Evolutionary conservation across 805 yeast genomes (phyloP), one percentile per base, ranked within the genome.

Genomic region (Cyberlindnera maritima): DNA sequence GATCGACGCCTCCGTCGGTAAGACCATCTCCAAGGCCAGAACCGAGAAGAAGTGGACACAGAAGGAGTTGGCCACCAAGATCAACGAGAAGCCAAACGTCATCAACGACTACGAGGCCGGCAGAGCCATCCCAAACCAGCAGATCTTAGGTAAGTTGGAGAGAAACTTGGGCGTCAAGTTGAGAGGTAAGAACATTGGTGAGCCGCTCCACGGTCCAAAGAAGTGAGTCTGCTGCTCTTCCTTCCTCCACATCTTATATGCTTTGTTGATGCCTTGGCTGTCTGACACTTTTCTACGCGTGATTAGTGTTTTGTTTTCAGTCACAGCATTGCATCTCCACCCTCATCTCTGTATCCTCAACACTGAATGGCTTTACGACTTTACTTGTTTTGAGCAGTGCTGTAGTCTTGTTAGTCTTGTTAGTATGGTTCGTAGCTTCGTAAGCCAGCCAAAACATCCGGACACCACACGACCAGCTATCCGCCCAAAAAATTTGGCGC

Each of bases 21-120:
- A 85, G 65, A 85, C 92, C 46, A 90, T 94, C 57, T 77, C 82
- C 43, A 76, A 82, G 65, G 96, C 86, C 32, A 83, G 99, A 74
- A 83, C 81, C 61, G 97, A 88, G 49, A 89, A 90, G 76, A 80
- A 81, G 62, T 66, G 91, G 65, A 85, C 97, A 10, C 99, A 94
- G 70, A 94, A 94, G 77, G 99, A 94, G 60, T 78, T 94, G 61
- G 99, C 99, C 60, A 89, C 96, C 47, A 87, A 85, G 67, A 79
- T 92, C 63, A 92, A 91, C 67, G 99, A 94, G 73, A 94, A 94
- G 75, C 97, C 97, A 52, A 89, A 84, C 57, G 86, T 94, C 51
- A 83, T 94, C 63, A 91, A 89, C 69, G 99, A 94, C 64, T 94
- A 94, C 69, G 99, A 94, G 74, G 88, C 96, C 47, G 97, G 96